Base-by-base conservation (phyloP, 2,329 filamentous ascomycete species). In the Seiridium cupressi region DNA sequence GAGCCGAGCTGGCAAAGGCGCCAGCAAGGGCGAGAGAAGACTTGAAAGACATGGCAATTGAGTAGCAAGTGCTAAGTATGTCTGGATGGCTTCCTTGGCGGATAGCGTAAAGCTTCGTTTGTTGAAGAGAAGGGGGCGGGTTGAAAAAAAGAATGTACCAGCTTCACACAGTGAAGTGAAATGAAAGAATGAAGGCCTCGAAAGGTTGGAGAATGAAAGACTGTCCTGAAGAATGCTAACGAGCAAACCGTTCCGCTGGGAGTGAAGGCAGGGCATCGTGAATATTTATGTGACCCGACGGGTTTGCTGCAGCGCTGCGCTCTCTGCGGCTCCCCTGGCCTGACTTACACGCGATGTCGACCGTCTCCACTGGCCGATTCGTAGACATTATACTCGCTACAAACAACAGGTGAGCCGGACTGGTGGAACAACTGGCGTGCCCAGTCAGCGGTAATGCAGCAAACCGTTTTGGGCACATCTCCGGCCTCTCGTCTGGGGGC, bases 1-100 rank as follows among this genome's bases (percentile, higher is more conserved):
- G 59, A 7, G 63, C 66, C n/a, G 66, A 66, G 61, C 66, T 61
- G 63, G 65, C 69, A 53, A 73, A 64, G 44, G 64, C 66, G 53
- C 67, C 64, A 35, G 69, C 58, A 26, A 70, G 53, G 46, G 64
- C 63, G 51, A 65, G 35, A 42, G 66, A 62, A 40, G 64, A 64
- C 40, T 63, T 61, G 44, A 64, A 61, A 56, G 68, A 64, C 36
- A 64, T 60, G 44, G 31, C 51, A 13, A 13, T 35, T 44, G 46
- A 11, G 13, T 18, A 46, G 26, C 13, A 9, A 38, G 32, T 5
- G 13, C 32, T 46, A 8, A 3, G 13, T 34, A 31, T 38, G 46
- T 46, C n/a, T 38, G 11, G 9, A 36, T 46, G 18, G 18, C 18
- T 26, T 26, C 18, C 18, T 6, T n/a, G 44, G 18, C 31, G 40